Evolutionary conservation across 345 rosid genomes (phyloP), one percentile per base, ranked within the genome.

Genomic region (Euphorbia lathyris): DNA sequence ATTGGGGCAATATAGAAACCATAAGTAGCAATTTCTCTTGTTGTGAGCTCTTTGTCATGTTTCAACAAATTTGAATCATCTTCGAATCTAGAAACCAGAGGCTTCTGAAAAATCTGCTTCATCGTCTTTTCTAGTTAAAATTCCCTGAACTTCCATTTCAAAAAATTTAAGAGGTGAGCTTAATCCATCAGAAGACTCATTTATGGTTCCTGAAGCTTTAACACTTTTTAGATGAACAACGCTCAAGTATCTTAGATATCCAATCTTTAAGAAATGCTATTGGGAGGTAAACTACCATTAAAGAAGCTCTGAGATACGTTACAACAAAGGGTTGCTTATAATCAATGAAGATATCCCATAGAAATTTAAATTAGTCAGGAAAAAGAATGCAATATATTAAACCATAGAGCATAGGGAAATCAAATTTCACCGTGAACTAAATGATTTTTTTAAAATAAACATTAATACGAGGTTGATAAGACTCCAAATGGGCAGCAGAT

Each of bases 1-100:
- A 95, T 83, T 7, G 99, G 99, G n/a, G 99, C 98, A 61, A 95
- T 80, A 79, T 92, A 95, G 83, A 90, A 89, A n/a, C 98, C 97
- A 40, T 80, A 84, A 38, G 70, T 76, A 13, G 94, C 98, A 74
- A 92, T 84, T n/a, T n/a, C n/a, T n/a, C n/a, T n/a, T n/a, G n/a
- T n/a, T n/a, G n/a, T n/a, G n/a, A n/a, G n/a, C n/a, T n/a, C n/a
- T n/a, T n/a, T n/a, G n/a, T n/a, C n/a, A n/a, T n/a, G n/a, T n/a
- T n/a, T n/a, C n/a, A n/a, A n/a, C n/a, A n/a, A n/a, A n/a, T n/a
- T n/a, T n/a, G n/a, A n/a, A n/a, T n/a, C n/a, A n/a, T n/a, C n/a
- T 84, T 95, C 91, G 68, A 65, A 71, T 79, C 79, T 87, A 67
- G 86, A 66, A 1, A 88, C 87, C 84, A 95, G 78, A 0, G 92